Conservation (phyloP, 441 rosid species). For the Erodium texanum region DNA sequence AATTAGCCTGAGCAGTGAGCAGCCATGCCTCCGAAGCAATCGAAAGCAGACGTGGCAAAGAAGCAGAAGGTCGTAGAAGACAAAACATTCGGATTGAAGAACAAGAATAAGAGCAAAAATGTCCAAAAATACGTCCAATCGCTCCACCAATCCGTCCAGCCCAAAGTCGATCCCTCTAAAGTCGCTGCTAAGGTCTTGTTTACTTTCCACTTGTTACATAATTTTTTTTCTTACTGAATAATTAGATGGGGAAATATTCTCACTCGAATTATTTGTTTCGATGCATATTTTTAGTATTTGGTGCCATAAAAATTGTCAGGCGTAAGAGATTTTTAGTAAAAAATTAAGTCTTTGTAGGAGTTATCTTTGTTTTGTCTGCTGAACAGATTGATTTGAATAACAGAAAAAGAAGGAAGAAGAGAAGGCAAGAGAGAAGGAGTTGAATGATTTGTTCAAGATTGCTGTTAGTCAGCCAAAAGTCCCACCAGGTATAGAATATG, state of each 20-base stretch:
- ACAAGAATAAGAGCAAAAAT: slow-evolving; percentile 91
- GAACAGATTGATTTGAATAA: slow-evolving; percentile 7
- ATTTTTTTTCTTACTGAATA: background rate
- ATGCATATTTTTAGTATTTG: background rate
- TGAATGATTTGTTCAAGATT: slow-evolving; percentile 77
- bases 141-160: slow-evolving; percentile 76
- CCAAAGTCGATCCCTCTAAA: slow-evolving; percentile 56
- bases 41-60: slow-evolving; percentile 79
- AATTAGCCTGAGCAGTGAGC: background rate
- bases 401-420: slow-evolving; percentile 96
- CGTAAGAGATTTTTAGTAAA: background rate
- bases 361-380: background rate
- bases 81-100: slow-evolving; percentile 90
- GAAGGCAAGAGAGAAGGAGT: slow-evolving; percentile 76
- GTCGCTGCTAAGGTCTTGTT: slow-evolving; percentile 55
- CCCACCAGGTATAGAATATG: slow-evolving; percentile 48
- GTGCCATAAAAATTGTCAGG: background rate
- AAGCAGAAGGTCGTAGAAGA: slow-evolving; percentile 92
- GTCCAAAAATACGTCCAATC: slow-evolving; percentile 87
- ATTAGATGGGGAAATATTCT: background rate
- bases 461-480: slow-evolving; percentile 96
- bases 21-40: slow-evolving; percentile 76
- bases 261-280: background rate
- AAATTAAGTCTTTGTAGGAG: background rate
- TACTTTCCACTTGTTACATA: background rate